These are phyloP conservation scores for Madurella fahalii DNA, from an alignment of 2,329 filamentous ascomycete species.

Conservation along the genomic window DNA sequence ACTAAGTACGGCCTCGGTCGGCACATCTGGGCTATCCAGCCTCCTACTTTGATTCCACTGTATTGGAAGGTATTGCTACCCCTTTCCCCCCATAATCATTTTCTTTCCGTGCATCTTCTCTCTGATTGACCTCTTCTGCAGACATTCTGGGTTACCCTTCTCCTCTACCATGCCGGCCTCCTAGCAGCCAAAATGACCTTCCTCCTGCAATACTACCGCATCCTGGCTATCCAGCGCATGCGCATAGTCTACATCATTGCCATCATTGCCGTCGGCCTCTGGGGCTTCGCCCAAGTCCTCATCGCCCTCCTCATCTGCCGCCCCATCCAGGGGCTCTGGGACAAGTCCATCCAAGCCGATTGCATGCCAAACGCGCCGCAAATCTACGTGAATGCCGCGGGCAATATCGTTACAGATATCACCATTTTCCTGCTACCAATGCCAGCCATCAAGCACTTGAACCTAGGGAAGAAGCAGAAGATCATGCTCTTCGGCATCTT, in stretches of 20 bases:
- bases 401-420: slow-evolving; percentile 29
- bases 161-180: slow-evolving; percentile 32
- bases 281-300: slow-evolving; percentile 29
- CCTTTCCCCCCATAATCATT: too few relatives aligned
- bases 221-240: slow-evolving; percentile 28
- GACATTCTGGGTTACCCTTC: slow-evolving; percentile 31
- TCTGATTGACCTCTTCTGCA: slow-evolving; percentile 9
- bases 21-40: slow-evolving; percentile 8
- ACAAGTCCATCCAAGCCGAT: slow-evolving; percentile 19
- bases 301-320: slow-evolving; percentile 26
- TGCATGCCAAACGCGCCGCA: slow-evolving; percentile 25
- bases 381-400: slow-evolving; percentile 27
- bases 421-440: slow-evolving; percentile 27
- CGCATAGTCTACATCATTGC: slow-evolving; percentile 26
- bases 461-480: slow-evolving; percentile 24
- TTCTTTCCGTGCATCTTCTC: neutral
- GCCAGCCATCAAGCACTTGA: slow-evolving; percentile 26
- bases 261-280: slow-evolving; percentile 28
- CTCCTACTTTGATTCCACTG: neutral
- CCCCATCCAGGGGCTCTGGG: slow-evolving; percentile 30
- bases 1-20: slow-evolving; percentile 12
- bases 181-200: slow-evolving; percentile 34
- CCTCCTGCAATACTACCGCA: slow-evolving; percentile 36
- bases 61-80: slow-evolving; percentile 9
- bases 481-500: slow-evolving; percentile 28